Base-by-base conservation (phyloP, 2,329 filamentous ascomycete species). In the Dothideomycetes sp. region DNA sequence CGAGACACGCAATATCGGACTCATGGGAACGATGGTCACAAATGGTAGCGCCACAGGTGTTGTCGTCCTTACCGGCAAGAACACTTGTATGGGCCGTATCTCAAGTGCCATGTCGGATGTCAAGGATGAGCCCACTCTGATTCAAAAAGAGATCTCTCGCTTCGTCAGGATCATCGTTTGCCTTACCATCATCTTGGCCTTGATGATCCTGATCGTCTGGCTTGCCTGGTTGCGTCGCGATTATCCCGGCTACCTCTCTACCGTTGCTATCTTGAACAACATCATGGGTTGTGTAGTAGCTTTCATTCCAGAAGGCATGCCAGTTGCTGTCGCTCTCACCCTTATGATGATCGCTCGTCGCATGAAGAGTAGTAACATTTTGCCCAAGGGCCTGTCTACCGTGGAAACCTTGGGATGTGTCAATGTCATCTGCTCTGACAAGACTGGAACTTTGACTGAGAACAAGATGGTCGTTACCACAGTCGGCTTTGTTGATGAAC, bases 161-260 rank as follows among this genome's bases (percentile, higher is more conserved):
- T 69, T 69, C 10, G 64, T 69, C 9, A 47, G 43, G 5, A 67
- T 68, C 45, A 67, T 69, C 19, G 58, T 66, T 13, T 46, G 42
- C 36, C 33, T 67, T 33, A 68, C 64, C 0, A 23, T 67, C 11
- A 18, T 59, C 12, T 52, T 68, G 8, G 64, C 63, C 0, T 35
- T 45, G 29, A 34, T 46, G 0, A 70, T 73, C 15, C 49, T 68
- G 1, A 56, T 73, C 31, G 65, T 67, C 1, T 73, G 65, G 65
- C 49, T 56, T 4, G 62, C 54, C 3, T 68, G 65, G 65, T 49
- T 68, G 2, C 53, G 61, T 0, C 48, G 47, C 4, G 56, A 65
- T 4, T 63, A 68, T 34, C 42, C 37, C 3, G 47, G 24, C 0
- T 68, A 58, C 53, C 64, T 69, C 55, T 61, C 57, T 20, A 62